A percentile compares a stretch with the other conserved stretches of the same genome.
Conservation (phyloP, 108 stramenopile genomes). For the Parmales sp. region DNA sequence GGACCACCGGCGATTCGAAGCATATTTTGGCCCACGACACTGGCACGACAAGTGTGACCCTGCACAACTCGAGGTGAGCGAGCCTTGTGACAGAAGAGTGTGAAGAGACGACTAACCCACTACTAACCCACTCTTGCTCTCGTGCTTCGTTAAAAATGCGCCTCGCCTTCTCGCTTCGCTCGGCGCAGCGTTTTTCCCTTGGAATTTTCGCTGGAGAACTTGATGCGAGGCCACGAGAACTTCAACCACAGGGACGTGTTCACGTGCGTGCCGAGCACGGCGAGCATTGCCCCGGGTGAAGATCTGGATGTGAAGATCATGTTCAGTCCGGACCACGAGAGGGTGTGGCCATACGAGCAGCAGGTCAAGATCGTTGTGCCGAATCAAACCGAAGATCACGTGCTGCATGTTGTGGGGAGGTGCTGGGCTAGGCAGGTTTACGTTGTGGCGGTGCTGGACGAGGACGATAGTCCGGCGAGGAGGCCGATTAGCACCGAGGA, state of each 20-base stretch:
- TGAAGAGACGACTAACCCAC: too few relatives aligned
- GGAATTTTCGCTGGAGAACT: not conserved
- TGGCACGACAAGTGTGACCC: conserved; percentile 4
- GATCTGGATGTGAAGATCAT: conserved; percentile 7
- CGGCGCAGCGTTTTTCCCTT: too few relatives aligned
- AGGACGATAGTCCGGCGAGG: not conserved
- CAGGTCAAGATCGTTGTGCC: conserved; percentile 2
- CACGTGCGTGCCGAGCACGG: conserved; percentile 17
- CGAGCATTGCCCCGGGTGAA: conserved; percentile 21
- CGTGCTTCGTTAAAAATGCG: too few relatives aligned
- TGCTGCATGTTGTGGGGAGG: not conserved
- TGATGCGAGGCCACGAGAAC: not conserved
- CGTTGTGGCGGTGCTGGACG: not conserved
- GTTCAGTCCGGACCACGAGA: conserved; percentile 29
- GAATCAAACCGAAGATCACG: conserved; percentile 2
- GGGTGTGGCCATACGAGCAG: conserved; percentile 11
- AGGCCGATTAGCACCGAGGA: not conserved
- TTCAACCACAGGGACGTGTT: conserved; percentile 20
- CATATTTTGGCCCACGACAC: conserved; percentile 22
- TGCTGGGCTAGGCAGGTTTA: conserved; percentile 5
- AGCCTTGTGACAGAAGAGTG: too few relatives aligned
- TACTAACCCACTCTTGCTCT: too few relatives aligned
- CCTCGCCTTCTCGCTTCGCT: too few relatives aligned
- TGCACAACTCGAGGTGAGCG: conserved; percentile 27
- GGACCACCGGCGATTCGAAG: conserved; percentile 17